Conservation (phyloP, 163 green algal genomes). For the Scenedesmus sp. region DNA sequence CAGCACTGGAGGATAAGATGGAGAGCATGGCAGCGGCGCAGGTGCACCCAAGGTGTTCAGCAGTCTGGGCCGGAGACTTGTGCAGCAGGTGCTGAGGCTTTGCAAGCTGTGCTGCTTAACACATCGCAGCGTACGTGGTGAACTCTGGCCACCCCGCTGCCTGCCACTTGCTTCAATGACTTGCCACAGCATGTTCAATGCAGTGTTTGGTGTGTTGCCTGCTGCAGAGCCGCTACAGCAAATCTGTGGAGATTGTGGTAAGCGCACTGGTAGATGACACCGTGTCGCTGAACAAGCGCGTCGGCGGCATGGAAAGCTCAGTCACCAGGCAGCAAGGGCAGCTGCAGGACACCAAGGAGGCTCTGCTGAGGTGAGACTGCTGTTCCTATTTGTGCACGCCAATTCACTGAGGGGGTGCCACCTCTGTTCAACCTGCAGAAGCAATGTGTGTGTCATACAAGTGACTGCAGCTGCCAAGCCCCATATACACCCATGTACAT, state of each 20-base stretch:
- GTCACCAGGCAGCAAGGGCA: conserved; percentile 39
- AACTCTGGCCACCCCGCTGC: no score
- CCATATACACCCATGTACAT: background rate
- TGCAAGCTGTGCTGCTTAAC: background rate
- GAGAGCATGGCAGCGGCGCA: conserved; percentile 42
- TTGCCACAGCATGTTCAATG: background rate
- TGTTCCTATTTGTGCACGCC: background rate
- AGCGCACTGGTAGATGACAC: conserved; percentile 48
- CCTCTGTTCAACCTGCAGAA: no score
- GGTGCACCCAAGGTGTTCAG: background rate
- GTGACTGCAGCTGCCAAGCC: background rate
- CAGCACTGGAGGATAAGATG: conserved; percentile 52
- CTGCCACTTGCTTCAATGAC: background rate
- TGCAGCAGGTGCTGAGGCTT: background rate
- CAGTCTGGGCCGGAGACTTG: background rate
- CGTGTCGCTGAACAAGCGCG: background rate
- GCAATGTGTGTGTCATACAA: background rate
- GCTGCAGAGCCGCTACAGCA: conserved; percentile 49
- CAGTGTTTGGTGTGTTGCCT: background rate
- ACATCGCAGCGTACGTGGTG: background rate
- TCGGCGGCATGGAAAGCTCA: conserved; percentile 4
- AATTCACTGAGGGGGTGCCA: no score
- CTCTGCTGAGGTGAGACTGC: conserved; percentile 39
- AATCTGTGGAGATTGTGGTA: conserved; percentile 47
- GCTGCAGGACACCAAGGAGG: conserved; percentile 55